Evolutionary conservation across 805 yeast species (phyloP).

Genomic region (Ogataea ganodermae): DNA sequence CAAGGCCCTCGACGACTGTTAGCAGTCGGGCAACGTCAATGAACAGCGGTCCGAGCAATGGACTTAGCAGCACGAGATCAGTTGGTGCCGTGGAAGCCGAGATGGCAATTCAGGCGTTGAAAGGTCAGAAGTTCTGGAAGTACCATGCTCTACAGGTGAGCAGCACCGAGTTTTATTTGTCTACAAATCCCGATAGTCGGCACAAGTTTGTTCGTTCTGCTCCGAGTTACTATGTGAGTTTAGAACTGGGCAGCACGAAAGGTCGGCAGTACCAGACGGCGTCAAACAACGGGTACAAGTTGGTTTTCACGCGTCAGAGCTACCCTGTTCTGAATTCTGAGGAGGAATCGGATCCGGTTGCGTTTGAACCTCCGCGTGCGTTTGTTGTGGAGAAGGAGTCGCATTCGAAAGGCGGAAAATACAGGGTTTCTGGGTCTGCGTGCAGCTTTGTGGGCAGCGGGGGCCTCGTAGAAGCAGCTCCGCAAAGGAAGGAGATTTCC

Average conservation of each 20-base stretch:
- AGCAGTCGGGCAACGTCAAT: constrained; percentile 3
- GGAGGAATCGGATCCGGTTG: constrained; percentile 5
- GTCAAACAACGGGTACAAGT: constrained; percentile 34
- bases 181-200: constrained; percentile 66
- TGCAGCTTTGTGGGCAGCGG: constrained; percentile 21
- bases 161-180: constrained; percentile 51
- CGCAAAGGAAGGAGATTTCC: background rate
- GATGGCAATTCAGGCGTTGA: constrained; percentile 1
- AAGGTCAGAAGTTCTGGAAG: constrained; percentile 50
- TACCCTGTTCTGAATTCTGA: constrained; percentile 9
- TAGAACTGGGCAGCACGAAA: constrained; percentile 27
- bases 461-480: background rate
- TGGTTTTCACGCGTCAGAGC: constrained; percentile 34
- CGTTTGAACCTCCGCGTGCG: constrained; percentile 14
- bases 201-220: constrained; percentile 62
- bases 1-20: background rate
- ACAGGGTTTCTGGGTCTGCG: constrained; percentile 17
- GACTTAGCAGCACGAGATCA: background rate
- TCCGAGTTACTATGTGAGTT: constrained; percentile 60
- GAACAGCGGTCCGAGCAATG: background rate
- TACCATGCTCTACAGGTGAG: constrained; percentile 61
- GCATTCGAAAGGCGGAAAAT: constrained; percentile 22
- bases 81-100: constrained; percentile 1
- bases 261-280: constrained; percentile 11
- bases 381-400: constrained; percentile 30